Evolutionary conservation across 768 basidiomycete genomes (phyloP).

Genomic region (Psilocybe subaeruginosa): DNA sequence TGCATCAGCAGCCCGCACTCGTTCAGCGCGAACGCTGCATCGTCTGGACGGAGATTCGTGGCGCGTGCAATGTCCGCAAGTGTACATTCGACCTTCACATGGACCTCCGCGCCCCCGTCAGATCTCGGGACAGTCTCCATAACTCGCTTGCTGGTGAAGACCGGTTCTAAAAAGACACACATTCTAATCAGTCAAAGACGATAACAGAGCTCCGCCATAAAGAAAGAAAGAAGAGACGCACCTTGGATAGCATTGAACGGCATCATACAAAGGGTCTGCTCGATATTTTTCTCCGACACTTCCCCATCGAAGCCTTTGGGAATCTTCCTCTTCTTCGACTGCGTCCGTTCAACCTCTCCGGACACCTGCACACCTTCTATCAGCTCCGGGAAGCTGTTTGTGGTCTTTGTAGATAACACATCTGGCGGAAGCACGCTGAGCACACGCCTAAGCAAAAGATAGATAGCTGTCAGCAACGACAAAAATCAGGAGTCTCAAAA

Average conservation of each 20-base stretch:
- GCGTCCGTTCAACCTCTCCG: slow-evolving; percentile 23
- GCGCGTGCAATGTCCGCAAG: slow-evolving; percentile 79
- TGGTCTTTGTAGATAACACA: slow-evolving; percentile 43
- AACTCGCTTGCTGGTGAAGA: slow-evolving; percentile 54
- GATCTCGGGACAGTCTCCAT: slow-evolving; percentile 59
- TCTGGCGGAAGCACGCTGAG: slow-evolving; percentile 65
- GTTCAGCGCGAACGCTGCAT: slow-evolving; percentile 86
- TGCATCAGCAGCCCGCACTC: slow-evolving; percentile 79
- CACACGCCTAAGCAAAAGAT: slow-evolving; percentile 42
- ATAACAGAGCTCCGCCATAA: not conserved
- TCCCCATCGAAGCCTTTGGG: slow-evolving; percentile 82
- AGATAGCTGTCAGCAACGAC: not conserved
- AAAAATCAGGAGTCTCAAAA: not conserved
- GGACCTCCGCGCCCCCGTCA: slow-evolving; percentile 73
- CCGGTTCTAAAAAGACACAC: slow-evolving; percentile 42
- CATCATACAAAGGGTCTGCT: slow-evolving; percentile 32
- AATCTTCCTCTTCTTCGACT: slow-evolving; percentile 44
- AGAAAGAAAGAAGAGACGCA: slow-evolving; percentile 22
- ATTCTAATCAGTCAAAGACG: not conserved
- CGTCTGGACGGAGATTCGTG: slow-evolving; percentile 82
- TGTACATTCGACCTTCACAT: slow-evolving; percentile 69
- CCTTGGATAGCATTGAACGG: slow-evolving; percentile 43
- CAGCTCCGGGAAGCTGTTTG: slow-evolving; percentile 46
- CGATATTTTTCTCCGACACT: slow-evolving; percentile 35
- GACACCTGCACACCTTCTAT: slow-evolving; percentile 31